These are phyloP conservation scores for Chaetoceros muelleri DNA, from an alignment of 108 stramenopile genomes.

Conservation along the genomic window DNA sequence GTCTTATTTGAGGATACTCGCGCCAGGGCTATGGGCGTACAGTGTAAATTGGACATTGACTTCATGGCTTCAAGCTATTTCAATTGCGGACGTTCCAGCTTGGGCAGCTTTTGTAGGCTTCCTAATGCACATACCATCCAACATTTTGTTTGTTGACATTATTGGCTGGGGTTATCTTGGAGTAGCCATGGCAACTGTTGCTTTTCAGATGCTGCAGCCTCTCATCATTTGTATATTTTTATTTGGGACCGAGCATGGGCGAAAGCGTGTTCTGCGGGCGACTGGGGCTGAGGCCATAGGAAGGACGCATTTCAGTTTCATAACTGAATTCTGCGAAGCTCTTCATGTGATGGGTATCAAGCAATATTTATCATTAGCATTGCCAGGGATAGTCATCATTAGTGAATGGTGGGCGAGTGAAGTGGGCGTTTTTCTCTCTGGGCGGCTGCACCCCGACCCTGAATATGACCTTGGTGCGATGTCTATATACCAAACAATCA, in stretches of 20 bases:
- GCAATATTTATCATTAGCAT: conserved; percentile 41
- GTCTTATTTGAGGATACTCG: conserved; percentile 30
- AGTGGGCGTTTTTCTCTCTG: conserved; percentile 45
- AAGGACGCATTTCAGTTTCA: conserved; percentile 17
- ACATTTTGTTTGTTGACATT: conserved; percentile 35
- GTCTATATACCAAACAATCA: conserved; percentile 63
- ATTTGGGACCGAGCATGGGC: conserved; percentile 11
- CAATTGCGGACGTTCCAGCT: conserved; percentile 41
- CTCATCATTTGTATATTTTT: conserved; percentile 20
- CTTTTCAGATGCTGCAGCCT: conserved; percentile 36
- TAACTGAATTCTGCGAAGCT: conserved; percentile 15
- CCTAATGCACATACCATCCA: conserved; percentile 47
- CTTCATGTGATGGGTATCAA: conserved; percentile 16
- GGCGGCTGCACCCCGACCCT: conserved; percentile 33
- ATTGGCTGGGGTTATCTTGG: conserved; percentile 46
- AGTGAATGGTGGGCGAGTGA: conserved; percentile 68
- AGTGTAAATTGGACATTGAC: conserved; percentile 45
- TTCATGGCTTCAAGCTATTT: conserved; percentile 43
- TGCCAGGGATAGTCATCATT: conserved; percentile 57
- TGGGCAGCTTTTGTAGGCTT: conserved; percentile 22
- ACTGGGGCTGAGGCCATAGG: conserved; percentile 17
- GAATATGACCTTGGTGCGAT: conserved; percentile 36
- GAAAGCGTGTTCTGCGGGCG: conserved; percentile 18
- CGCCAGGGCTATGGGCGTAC: conserved; percentile 37
- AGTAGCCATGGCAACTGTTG: conserved; percentile 32